Percentiles rank a stretch among this genome's conserved stretches.
These are phyloP conservation scores for Aspergillus sojae DNA, from an alignment of 2,329 filamentous ascomycete species.

Conservation along the genomic window DNA sequence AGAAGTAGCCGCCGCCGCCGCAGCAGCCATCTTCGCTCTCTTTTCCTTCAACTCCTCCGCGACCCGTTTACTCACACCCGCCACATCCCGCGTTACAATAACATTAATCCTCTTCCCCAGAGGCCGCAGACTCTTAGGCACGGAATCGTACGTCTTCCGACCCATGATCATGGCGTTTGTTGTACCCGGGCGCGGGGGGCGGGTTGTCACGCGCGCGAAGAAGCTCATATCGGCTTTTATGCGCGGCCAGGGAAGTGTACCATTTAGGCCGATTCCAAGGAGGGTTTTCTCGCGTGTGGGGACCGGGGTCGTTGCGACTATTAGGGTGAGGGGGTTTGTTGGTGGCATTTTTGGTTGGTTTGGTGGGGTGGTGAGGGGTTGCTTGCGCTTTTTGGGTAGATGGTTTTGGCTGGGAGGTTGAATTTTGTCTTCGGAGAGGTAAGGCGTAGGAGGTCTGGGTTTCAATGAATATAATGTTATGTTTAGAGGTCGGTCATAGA, in stretches of 20 bases:
- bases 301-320: constrained; percentile 80
- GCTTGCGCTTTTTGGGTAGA: neutral
- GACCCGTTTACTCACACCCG: constrained; percentile 36
- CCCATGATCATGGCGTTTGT: constrained; percentile 91
- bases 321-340: constrained; percentile 72
- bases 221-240: constrained; percentile 92
- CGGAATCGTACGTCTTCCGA: constrained; percentile 93
- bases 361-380: neutral
- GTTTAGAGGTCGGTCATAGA: neutral
- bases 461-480: neutral
- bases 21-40: constrained; percentile 20
- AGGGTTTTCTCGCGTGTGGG: constrained; percentile 60
- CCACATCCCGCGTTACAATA: constrained; percentile 64
- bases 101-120: constrained; percentile 80
- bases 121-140: constrained; percentile 77
- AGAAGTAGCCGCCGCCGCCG: constrained; percentile 5
- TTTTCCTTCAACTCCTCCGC: constrained; percentile 38
- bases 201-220: constrained; percentile 86
- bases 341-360: constrained; percentile 24
- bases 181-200: constrained; percentile 37
- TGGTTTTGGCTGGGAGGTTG: neutral
- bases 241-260: constrained; percentile 83
- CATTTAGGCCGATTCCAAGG: constrained; percentile 83
- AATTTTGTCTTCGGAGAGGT: neutral
- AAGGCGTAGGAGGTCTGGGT: neutral